Conservation (phyloP, 129 eudicot species). For the Chrysanthemum makinoi region DNA sequence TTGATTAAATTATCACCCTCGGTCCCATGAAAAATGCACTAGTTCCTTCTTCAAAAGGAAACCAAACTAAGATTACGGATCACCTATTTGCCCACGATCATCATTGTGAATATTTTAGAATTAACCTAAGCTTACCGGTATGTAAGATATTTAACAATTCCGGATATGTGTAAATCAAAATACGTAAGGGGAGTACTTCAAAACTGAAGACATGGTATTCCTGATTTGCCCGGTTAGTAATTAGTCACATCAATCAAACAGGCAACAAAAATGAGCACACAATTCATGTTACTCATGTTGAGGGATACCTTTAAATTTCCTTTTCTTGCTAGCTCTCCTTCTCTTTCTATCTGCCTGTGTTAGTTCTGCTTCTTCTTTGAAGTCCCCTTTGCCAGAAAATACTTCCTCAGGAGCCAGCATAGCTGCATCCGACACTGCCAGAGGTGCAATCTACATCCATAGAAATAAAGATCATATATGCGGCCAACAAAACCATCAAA, state of each 20-base stretch:
- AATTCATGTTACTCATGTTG: background rate
- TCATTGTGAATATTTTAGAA: no score
- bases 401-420: slow-evolving; percentile 99
- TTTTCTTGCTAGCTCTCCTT: slow-evolving; percentile 86
- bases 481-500: slow-evolving; percentile 10
- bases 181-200: background rate
- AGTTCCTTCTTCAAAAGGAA: no score
- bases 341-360: slow-evolving; percentile 90
- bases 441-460: slow-evolving; percentile 71
- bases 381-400: slow-evolving; percentile 84
- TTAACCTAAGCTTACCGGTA: no score
- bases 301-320: slow-evolving; percentile 72
- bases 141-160: no score
- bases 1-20: no score
- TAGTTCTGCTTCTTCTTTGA: slow-evolving; percentile 88
- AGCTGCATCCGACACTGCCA: slow-evolving; percentile 94
- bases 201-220: no score
- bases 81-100: no score
- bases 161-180: no score
- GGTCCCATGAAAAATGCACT: no score
- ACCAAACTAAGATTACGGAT: no score
- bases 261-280: background rate
- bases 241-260: background rate
- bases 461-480: background rate
- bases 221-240: background rate